Percentiles rank a stretch among this genome's conserved stretches.
Conservation (phyloP, 306 rosid species). For the Glycine soja region DNA sequence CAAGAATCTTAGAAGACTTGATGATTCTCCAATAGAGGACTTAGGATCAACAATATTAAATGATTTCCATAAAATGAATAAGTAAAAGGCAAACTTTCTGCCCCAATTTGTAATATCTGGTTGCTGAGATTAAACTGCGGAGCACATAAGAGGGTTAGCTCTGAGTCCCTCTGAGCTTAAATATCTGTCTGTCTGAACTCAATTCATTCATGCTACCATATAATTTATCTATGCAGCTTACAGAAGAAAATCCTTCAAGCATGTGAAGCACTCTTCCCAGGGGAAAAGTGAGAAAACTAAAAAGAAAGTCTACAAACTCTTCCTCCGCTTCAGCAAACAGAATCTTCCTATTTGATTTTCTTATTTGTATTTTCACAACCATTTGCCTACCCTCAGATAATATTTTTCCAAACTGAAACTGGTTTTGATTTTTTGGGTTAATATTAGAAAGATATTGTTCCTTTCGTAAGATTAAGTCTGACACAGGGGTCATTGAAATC, state of each 20-base stretch:
- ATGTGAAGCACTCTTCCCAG: not conserved
- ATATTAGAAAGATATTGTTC: not conserved
- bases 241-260: constrained; percentile 1
- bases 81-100: not conserved
- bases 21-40: not conserved
- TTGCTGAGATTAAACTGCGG: not conserved
- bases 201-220: not conserved
- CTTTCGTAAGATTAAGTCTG: not conserved
- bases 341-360: not conserved
- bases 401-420: not conserved
- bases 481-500: constrained; percentile 4
- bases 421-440: not conserved
- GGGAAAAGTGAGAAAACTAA: not conserved
- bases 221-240: not conserved
- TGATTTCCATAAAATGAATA: not conserved
- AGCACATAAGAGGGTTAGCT: not conserved
- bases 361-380: not conserved
- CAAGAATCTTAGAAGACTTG: not conserved
- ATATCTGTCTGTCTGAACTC: not conserved
- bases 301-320: not conserved
- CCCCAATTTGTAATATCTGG: constrained; percentile 33
- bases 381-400: not conserved
- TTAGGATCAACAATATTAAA: not conserved
- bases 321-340: not conserved
- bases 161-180: not conserved